Evolutionary conservation across 192 early-diverging fungal species (phyloP).

Genomic region (Backusella tuberculispora): DNA sequence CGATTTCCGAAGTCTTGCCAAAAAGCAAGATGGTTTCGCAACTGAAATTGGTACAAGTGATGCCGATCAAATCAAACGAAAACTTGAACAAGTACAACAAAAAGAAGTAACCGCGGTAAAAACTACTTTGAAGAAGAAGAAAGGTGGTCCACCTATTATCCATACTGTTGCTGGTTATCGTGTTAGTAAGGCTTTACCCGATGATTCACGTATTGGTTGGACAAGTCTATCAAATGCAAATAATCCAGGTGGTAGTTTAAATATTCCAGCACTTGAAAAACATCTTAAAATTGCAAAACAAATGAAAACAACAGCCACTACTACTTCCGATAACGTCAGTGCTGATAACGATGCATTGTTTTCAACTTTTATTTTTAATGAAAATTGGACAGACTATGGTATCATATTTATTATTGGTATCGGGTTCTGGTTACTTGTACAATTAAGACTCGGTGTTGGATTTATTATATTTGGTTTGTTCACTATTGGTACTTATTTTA

Average conservation of each 20-base stretch:
- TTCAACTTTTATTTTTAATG: background rate
- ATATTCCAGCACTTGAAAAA: slow-evolving; percentile 27
- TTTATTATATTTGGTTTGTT: slow-evolving; percentile 8
- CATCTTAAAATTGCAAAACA: background rate
- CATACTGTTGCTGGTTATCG: background rate
- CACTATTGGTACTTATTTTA: slow-evolving; percentile 50
- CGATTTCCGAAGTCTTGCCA: slow-evolving; percentile 26
- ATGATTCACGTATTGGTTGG: slow-evolving; percentile 34
- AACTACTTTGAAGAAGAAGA: background rate
- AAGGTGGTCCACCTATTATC: background rate
- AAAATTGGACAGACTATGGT: slow-evolving; percentile 28
- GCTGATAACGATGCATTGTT: background rate
- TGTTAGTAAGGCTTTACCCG: slow-evolving; percentile 15
- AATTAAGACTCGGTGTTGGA: slow-evolving; percentile 3
- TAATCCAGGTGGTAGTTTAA: slow-evolving; percentile 34
- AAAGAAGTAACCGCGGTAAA: slow-evolving; percentile 6
- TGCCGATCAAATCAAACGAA: slow-evolving; percentile 30
- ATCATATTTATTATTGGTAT: slow-evolving; percentile 20
- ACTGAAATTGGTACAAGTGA: slow-evolving; percentile 32
- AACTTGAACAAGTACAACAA: slow-evolving; percentile 17
- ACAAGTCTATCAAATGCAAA: slow-evolving; percentile 29
- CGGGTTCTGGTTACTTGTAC: slow-evolving; percentile 1
- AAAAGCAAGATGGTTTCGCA: slow-evolving; percentile 21
- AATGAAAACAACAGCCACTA: background rate
- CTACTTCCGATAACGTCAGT: too few relatives aligned